Percentiles rank a stretch among this genome's conserved stretches.
phyloP scores from a whole-genome alignment of 805 yeast genomes.

The Torulaspora maleeae region DNA sequence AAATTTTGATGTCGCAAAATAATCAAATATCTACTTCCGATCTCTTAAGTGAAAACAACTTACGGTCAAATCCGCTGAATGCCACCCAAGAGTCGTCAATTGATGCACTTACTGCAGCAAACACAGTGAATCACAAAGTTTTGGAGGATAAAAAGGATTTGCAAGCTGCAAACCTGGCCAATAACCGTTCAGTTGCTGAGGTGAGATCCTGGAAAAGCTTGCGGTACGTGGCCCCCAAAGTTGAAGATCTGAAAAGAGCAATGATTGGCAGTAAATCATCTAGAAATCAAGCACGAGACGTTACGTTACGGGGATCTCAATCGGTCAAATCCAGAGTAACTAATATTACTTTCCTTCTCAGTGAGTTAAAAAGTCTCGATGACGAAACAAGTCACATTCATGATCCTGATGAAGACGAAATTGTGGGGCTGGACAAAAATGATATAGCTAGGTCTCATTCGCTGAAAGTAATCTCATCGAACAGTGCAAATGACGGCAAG shows the following conservation, averaged over 20 bases:
- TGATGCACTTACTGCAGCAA: slow-evolving; percentile 4
- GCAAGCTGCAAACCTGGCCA: not conserved
- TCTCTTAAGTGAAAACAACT: slow-evolving; percentile 19
- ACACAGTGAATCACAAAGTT: slow-evolving; percentile 3
- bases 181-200: slow-evolving; percentile 16
- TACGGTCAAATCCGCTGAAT: slow-evolving; percentile 5
- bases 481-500: slow-evolving; percentile 8
- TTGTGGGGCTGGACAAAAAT: slow-evolving; percentile 30
- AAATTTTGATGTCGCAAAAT: slow-evolving; percentile 24
- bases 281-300: slow-evolving; percentile 4
- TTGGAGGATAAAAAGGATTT: not conserved
- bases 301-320: slow-evolving; percentile 29
- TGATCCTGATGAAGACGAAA: slow-evolving; percentile 36
- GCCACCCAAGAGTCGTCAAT: slow-evolving; percentile 5
- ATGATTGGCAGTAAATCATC: slow-evolving; percentile 11
- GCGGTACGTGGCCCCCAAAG: slow-evolving; percentile 24
- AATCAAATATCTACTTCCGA: slow-evolving; percentile 25
- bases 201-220: slow-evolving; percentile 22
- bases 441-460: slow-evolving; percentile 33
- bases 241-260: slow-evolving; percentile 30
- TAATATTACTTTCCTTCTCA: slow-evolving; percentile 35
- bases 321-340: slow-evolving; percentile 37
- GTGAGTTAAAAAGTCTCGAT: slow-evolving; percentile 29
- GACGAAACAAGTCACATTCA: slow-evolving; percentile 24
- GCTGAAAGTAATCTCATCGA: slow-evolving; percentile 15